These are phyloP conservation scores for Volvox africanus DNA, from an alignment of 139 green algal genomes.

Conservation along the genomic window DNA sequence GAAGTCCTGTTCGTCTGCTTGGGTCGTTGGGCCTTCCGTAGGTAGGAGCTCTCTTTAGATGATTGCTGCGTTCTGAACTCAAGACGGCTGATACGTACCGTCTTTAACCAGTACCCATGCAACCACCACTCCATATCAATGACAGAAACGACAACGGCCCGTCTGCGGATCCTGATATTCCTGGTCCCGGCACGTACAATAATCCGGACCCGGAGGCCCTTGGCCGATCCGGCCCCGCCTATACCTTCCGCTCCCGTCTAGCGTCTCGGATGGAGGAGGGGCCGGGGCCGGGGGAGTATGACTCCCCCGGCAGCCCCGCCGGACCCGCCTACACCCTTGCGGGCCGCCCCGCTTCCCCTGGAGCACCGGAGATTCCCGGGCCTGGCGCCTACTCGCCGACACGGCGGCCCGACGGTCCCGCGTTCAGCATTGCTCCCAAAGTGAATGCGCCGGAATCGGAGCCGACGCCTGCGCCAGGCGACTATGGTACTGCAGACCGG, in stretches of 20 bases:
- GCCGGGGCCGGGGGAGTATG: slow-evolving; percentile 44
- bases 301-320: neutral
- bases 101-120: neutral
- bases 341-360: neutral
- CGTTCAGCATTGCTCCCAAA: slow-evolving; percentile 38
- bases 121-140: neutral
- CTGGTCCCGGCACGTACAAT: slow-evolving; percentile 41
- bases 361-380: neutral
- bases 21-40: too few species aligned
- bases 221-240: slow-evolving; percentile 46
- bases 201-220: slow-evolving; percentile 22
- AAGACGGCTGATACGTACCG: neutral
- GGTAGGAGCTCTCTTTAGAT: too few species aligned
- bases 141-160: neutral
- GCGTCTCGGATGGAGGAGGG: neutral
- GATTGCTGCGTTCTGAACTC: too few species aligned
- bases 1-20: too few species aligned
- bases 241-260: slow-evolving; percentile 27
- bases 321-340: slow-evolving; percentile 54
- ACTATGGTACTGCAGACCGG: slow-evolving; percentile 1
- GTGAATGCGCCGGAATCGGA: neutral
- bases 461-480: slow-evolving; percentile 31
- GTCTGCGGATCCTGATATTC: slow-evolving; percentile 39
- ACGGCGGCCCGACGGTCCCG: neutral
- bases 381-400: slow-evolving; percentile 29